Conservation (phyloP, 1,139 yeast species). For the Fermentozyma sake region DNA sequence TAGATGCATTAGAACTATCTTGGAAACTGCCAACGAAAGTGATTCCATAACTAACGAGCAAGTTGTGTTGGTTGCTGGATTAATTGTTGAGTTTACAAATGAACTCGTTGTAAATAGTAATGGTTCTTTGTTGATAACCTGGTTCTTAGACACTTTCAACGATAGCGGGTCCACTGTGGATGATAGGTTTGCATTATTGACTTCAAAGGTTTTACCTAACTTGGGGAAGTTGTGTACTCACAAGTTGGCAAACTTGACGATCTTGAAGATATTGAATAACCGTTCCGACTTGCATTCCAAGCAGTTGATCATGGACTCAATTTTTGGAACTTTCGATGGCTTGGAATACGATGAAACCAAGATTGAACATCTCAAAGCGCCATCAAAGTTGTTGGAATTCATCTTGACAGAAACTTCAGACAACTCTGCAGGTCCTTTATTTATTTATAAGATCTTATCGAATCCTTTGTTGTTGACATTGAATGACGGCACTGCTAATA, state of each 20-base stretch:
- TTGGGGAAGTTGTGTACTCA: constrained; percentile 71
- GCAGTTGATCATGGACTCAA: constrained; percentile 53
- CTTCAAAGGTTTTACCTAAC: constrained; percentile 55
- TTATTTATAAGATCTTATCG: constrained; percentile 72
- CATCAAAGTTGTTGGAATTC: constrained; percentile 28
- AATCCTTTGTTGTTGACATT: constrained; percentile 49
- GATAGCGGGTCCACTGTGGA: constrained; percentile 42
- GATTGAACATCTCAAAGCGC: constrained; percentile 15
- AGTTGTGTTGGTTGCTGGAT: constrained; percentile 69
- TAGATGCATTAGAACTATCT: constrained; percentile 87
- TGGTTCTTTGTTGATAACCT: constrained; percentile 85
- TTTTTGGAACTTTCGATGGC: constrained; percentile 56
- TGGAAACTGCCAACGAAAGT: constrained; percentile 53
- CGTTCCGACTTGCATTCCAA: constrained; percentile 64
- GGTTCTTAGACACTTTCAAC: constrained; percentile 89
- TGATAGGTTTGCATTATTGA: constrained; percentile 29
- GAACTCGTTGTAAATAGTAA: constrained; percentile 80
- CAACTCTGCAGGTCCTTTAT: constrained; percentile 75
- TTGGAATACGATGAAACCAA: constrained; percentile 21
- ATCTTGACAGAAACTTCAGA: constrained; percentile 51
- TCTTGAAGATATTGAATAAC: constrained; percentile 71
- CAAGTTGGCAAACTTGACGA: constrained; percentile 79
- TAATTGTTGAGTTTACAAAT: constrained; percentile 74
- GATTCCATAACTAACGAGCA: constrained; percentile 58
- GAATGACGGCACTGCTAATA: constrained; percentile 6